Conservation (phyloP, 208 protist species). For the Leishmania tropica region DNA sequence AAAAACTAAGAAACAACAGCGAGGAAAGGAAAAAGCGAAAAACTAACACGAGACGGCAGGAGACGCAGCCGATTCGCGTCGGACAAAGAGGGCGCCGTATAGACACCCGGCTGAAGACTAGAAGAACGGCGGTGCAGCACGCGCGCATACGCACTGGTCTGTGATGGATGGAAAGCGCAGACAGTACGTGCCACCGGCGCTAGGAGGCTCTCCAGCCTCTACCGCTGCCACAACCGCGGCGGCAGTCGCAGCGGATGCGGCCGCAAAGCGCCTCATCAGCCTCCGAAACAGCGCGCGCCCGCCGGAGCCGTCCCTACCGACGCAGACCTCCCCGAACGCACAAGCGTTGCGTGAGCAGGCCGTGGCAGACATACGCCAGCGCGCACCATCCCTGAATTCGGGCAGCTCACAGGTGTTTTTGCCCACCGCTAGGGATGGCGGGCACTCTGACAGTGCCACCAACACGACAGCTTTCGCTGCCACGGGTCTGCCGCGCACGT, state of each 20-base stretch:
- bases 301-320: not conserved
- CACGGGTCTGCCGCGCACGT: not conserved
- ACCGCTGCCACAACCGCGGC: constrained; percentile 11
- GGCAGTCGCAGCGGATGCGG: constrained; percentile 4
- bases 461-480: not conserved
- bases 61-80: not conserved
- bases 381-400: not conserved
- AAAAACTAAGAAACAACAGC: not conserved
- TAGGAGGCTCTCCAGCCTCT: constrained; percentile 1
- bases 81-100: not conserved
- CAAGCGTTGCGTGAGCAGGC: not conserved
- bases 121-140: not conserved
- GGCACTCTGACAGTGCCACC: not conserved
- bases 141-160: not conserved
- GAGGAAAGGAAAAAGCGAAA: not conserved
- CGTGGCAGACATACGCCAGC: not conserved
- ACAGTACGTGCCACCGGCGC: constrained; percentile 24
- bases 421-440: not conserved
- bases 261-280: constrained; percentile 15
- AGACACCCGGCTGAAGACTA: not conserved
- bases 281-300: constrained; percentile 17
- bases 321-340: not conserved
- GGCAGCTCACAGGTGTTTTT: not conserved
- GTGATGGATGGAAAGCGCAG: constrained; percentile 26
- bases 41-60: not conserved